Evolutionary conservation across 2,329 filamentous ascomycete species (phyloP).

Genomic region (Niveomyces coronatus): DNA sequence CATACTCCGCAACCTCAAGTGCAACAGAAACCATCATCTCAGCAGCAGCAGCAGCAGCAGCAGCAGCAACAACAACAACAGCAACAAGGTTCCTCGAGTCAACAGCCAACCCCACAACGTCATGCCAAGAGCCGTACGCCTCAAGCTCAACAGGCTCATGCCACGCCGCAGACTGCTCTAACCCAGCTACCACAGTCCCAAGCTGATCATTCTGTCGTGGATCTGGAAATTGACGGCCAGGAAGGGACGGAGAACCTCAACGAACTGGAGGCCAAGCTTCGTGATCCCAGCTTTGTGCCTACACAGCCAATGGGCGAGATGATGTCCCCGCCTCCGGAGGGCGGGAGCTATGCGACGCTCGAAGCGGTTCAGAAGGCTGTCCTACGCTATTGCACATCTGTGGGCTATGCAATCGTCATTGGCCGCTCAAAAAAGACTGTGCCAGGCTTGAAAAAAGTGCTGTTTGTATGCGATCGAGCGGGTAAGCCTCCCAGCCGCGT

Average conservation of each 20-base stretch:
- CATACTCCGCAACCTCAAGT: slow-evolving; percentile 12
- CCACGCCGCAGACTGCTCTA: slow-evolving; percentile 19
- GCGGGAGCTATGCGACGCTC: slow-evolving; percentile 52
- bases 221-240: slow-evolving; percentile 43
- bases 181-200: slow-evolving; percentile 29
- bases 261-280: slow-evolving; percentile 36
- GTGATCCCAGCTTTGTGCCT: slow-evolving; percentile 40
- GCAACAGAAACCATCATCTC: slow-evolving; percentile 16
- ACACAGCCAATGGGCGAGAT: slow-evolving; percentile 45
- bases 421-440: slow-evolving; percentile 59
- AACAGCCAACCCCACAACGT: slow-evolving; percentile 8
- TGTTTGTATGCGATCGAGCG: slow-evolving; percentile 56
- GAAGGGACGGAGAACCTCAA: slow-evolving; percentile 35
- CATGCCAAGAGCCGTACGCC: slow-evolving; percentile 7
- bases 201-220: slow-evolving; percentile 34
- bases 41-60: slow-evolving; percentile 25
- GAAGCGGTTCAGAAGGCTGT: slow-evolving; percentile 56
- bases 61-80: slow-evolving; percentile 25
- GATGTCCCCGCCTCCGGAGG: slow-evolving; percentile 55
- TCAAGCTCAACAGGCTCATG: slow-evolving; percentile 5
- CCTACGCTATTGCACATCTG: slow-evolving; percentile 53
- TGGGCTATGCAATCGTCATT: slow-evolving; percentile 59
- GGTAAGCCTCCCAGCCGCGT: slow-evolving; percentile 52
- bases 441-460: slow-evolving; percentile 55
- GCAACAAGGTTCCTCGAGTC: slow-evolving; percentile 14